A percentile compares a stretch with the other conserved stretches of the same genome.
Evolutionary conservation across 2,329 filamentous ascomycete species (phyloP).

Genomic region (Thermoascus crustaceus): DNA sequence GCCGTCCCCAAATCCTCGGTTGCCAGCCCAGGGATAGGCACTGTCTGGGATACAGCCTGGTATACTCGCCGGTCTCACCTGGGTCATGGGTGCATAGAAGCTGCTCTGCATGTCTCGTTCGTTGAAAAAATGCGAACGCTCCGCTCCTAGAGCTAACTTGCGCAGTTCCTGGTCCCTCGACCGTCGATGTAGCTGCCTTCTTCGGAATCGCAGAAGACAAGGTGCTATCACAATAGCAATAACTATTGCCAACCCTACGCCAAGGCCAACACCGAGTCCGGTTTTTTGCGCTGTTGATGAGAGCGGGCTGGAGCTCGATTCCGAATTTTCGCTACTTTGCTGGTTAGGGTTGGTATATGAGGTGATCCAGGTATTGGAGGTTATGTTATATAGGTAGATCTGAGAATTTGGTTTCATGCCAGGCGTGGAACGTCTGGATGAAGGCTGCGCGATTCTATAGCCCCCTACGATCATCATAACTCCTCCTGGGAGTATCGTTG

Average conservation of each 20-base stretch:
- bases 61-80: constrained; percentile 10
- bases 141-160: constrained; percentile 43
- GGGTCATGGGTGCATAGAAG: constrained; percentile 20
- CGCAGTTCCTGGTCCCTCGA: constrained; percentile 48
- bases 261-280: constrained; percentile 57
- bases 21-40: constrained; percentile 23
- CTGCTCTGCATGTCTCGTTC: constrained; percentile 33
- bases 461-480: constrained; percentile 56
- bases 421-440: constrained; percentile 29
- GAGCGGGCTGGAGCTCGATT: constrained; percentile 14
- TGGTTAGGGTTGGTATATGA: constrained; percentile 46
- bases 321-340: constrained; percentile 13
- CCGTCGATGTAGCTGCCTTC: constrained; percentile 33
- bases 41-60: constrained; percentile 10
- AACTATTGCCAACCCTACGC: constrained; percentile 57
- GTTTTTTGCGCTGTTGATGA: constrained; percentile 38
- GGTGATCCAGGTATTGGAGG: constrained; percentile 50
- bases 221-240: constrained; percentile 42
- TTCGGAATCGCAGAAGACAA: constrained; percentile 45
- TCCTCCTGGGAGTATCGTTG: constrained; percentile 52
- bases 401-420: constrained; percentile 33
- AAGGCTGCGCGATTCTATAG: constrained; percentile 41
- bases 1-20: constrained; percentile 13
- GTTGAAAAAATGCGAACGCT: constrained; percentile 40
- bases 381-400: constrained; percentile 53